Base-by-base conservation (phyloP, 2,329 filamentous ascomycete genomes). In the Balansia obtecta region DNA sequence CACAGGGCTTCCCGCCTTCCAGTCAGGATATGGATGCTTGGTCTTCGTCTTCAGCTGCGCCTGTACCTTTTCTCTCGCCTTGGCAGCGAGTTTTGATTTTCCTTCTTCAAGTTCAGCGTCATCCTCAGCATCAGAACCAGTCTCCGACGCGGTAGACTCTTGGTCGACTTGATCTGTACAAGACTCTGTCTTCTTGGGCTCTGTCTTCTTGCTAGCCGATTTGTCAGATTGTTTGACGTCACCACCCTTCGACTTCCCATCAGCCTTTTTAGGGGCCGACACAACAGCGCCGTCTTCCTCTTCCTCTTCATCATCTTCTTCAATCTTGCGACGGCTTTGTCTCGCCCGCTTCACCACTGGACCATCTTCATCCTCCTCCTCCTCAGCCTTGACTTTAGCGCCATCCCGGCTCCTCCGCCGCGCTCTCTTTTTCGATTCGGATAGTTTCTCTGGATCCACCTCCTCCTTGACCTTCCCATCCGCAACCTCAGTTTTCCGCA, bases 21-120 rank as follows among this genome's bases (percentile, higher is more conserved):
- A 98, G 67, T 98, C 91, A 0, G 90, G 90, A 66, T 91, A 97
- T n/a, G 86, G 82, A 60, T 95, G 86, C 56, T 88, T 85, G 33
- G 68, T 73, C 48, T 76, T 79, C 16, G 78, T 72, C 61, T 82
- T 82, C 52, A 95, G 70, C 45, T 83, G 86, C 9, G 80, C 80
- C 64, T 95, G 89, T 11, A 91, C 79, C 65, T 88, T 87, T 65
- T 91, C 80, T 43, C 87, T 82, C 45, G 82, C 83, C 66, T 94
- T 90, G 41, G 80, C 83, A 46, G 81, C 80, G 45, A 82, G 67
- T 56, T 84, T 81, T 2, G 88, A 82, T 61, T 87, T 87, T 59
- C 75, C 74, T 15, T 80, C 74, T 15, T 80, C 80, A 7, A 70
- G 71, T 33, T 78, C 77, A 0, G 60, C 63, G 34, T 76, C 71